A percentile compares a stretch with the other conserved stretches of the same genome.
phyloP scores from a whole-genome alignment of 331 rosid species.

The Pyrus hybrid region DNA sequence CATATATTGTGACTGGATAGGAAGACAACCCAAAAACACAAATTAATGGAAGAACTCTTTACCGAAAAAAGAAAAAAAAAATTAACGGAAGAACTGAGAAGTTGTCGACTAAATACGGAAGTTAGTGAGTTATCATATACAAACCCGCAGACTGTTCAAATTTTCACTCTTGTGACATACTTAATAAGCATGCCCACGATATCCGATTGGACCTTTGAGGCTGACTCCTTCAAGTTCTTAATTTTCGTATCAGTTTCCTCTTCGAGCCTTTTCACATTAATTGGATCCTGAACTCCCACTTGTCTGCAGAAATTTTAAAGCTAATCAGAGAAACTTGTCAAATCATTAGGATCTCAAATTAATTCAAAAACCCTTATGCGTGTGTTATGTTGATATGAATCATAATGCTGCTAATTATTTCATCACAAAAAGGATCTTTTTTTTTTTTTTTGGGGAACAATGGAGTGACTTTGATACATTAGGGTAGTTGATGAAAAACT shows the following conservation, averaged over 20 bases:
- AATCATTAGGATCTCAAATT: neutral
- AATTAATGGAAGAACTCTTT: neutral
- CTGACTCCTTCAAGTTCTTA: conserved; percentile 31
- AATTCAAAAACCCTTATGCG: neutral
- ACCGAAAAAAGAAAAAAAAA: too few relatives aligned
- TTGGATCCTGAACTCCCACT: conserved; percentile 44
- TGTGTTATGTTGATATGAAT: neutral
- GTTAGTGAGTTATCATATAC: neutral
- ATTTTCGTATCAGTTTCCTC: conserved; percentile 62
- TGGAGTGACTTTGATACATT: too few relatives aligned
- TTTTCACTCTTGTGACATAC: conserved; percentile 40
- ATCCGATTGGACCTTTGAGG: conserved; percentile 36
- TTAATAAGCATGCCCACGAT: conserved; percentile 56
- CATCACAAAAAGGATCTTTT: neutral
- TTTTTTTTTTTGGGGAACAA: neutral
- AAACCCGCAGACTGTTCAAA: conserved; percentile 9
- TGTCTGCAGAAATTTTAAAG: conserved; percentile 20
- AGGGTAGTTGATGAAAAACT: too few relatives aligned
- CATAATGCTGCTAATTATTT: neutral
- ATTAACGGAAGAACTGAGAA: too few relatives aligned
- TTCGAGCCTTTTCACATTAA: conserved; percentile 54
- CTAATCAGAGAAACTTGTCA: neutral
- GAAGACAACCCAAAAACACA: neutral
- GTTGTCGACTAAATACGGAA: too few relatives aligned
- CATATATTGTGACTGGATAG: neutral